Base-by-base conservation (phyloP, 768 basidiomycete genomes). In the Lyophyllum semitale region DNA sequence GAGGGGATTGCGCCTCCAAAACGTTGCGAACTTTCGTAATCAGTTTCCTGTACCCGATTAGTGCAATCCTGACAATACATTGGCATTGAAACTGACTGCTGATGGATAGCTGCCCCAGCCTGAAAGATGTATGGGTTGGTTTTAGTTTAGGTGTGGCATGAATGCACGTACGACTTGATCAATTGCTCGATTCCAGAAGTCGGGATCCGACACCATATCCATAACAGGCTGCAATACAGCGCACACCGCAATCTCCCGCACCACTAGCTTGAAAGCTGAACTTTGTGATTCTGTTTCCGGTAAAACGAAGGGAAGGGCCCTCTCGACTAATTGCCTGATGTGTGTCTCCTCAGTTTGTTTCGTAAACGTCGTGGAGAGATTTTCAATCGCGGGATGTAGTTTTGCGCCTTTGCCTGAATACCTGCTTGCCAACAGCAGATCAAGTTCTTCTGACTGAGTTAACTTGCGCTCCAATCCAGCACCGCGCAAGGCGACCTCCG, bases 121-220 rank as follows among this genome's bases (percentile, higher is more conserved):
- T 84, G 55, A n/a, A 35, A 42, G 50, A 48, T 43, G 17, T 1
- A 9, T 30, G 41, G 23, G 38, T 38, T 23, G 52, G 46, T 6
- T 30, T 38, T 7, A 32, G n/a, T 27, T 13, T 26, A 38, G 17
- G 25, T 18, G 2, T 22, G 38, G 8, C 27, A 17, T 22, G 27
- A 18, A 40, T 9, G 23, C 9, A 77, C 92, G 72, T 68, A 94
- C 95, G 74, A 92, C 84, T 73, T 95, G 88, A 69, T 98, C 95
- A 47, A 98, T 91, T 33, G 84, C 83, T 54, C 85, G 79, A 73
- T 99, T 99, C 95, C 95, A 98, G 60, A 97, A 97, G 70, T 99
- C 97, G 4, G 95, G 93, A 68, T 99, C 97, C 26, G 90, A 81
- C 32, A 98, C 67, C 88, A 96, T 92, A 46, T 98, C 93, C 78